These are phyloP conservation scores for Helotiales sp. DNA, from an alignment of 2,329 filamentous ascomycete species.

Conservation along the genomic window DNA sequence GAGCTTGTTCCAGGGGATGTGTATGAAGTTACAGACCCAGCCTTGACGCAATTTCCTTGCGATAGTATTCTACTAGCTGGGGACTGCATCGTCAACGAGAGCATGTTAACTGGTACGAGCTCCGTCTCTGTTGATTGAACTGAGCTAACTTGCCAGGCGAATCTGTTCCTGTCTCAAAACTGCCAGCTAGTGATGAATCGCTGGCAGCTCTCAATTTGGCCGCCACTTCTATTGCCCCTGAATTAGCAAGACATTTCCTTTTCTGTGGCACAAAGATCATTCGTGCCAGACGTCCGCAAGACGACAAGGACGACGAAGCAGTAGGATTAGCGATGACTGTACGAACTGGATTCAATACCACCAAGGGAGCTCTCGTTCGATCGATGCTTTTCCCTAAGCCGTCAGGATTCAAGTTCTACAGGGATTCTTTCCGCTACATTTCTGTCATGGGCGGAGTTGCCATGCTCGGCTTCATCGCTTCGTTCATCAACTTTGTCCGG, in stretches of 20 bases:
- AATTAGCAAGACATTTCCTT: slow-evolving; percentile 85
- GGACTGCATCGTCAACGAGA: slow-evolving; percentile 98
- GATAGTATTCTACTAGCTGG: slow-evolving; percentile 91
- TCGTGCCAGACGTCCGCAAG: slow-evolving; percentile 84
- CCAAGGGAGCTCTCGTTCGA: slow-evolving; percentile 91
- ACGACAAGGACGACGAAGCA: slow-evolving; percentile 83
- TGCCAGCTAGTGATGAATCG: slow-evolving; percentile 79
- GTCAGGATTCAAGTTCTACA: slow-evolving; percentile 97
- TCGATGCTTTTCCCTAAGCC: slow-evolving; percentile 99
- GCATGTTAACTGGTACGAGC: slow-evolving; percentile 81
- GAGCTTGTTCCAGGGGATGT: slow-evolving; percentile 95
- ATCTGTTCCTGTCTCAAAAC: slow-evolving; percentile 94
- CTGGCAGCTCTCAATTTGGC: slow-evolving; percentile 77
- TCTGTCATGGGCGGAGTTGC: slow-evolving; percentile 93
- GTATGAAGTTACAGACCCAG: slow-evolving; percentile 95
- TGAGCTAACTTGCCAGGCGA: slow-evolving; percentile 62
- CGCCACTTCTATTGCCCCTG: slow-evolving; percentile 80
- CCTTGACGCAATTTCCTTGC: slow-evolving; percentile 83
- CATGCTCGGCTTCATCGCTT: slow-evolving; percentile 83
- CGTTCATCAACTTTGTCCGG: slow-evolving; percentile 90
- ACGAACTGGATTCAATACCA: slow-evolving; percentile 95
- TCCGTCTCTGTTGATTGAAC: neutral
- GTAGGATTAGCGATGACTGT: slow-evolving; percentile 91
- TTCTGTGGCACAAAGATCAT: slow-evolving; percentile 97
- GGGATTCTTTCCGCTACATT: slow-evolving; percentile 97